These are phyloP conservation scores for Conringia planisiliqua DNA, from an alignment of 345 rosid genomes.

Conservation along the genomic window DNA sequence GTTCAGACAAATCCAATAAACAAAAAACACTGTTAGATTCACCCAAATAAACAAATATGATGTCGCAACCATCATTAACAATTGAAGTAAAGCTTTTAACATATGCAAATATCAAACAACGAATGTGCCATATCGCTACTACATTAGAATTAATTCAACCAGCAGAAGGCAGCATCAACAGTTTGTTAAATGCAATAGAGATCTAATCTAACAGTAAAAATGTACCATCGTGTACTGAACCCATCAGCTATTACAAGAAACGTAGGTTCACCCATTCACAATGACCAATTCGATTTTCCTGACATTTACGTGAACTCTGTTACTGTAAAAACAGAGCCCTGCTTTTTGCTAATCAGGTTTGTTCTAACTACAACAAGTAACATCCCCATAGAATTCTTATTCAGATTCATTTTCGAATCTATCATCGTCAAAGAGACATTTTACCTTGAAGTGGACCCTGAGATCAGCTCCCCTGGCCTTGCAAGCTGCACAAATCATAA, in stretches of 20 bases:
- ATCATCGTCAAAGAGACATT: neutral
- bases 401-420: neutral
- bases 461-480: conserved; percentile 92
- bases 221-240: conserved; percentile 60
- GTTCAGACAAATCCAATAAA: neutral
- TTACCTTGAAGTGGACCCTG: conserved; percentile 94
- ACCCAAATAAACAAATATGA: neutral
- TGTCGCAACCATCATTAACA: neutral
- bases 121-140: neutral
- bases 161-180: neutral
- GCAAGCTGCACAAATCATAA: conserved; percentile 60
- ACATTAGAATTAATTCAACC: neutral
- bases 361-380: neutral
- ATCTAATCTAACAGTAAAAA: neutral
- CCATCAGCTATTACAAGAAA: conserved; percentile 40
- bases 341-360: conserved; percentile 62
- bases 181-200: neutral
- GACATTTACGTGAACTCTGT: conserved; percentile 53
- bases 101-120: neutral
- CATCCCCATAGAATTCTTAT: neutral
- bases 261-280: conserved; percentile 67
- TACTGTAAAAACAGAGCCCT: conserved; percentile 49
- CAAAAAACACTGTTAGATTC: neutral
- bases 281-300: conserved; percentile 49
- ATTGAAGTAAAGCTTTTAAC: neutral